Evolutionary conservation across 345 rosid genomes (phyloP).

Genomic region (Chamaenerion angustifolium): DNA sequence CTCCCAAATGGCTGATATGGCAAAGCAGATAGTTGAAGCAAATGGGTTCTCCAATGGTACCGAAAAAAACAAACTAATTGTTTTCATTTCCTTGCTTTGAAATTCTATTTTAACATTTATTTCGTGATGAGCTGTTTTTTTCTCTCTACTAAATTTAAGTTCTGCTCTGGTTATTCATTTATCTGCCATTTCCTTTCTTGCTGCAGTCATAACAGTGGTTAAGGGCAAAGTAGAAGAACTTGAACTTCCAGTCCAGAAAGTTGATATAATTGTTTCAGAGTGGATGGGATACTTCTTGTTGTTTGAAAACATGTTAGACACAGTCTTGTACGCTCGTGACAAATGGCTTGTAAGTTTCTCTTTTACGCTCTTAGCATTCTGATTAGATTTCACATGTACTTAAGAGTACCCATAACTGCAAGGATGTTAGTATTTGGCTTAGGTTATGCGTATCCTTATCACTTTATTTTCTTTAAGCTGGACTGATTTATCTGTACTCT

Average conservation of each 20-base stretch:
- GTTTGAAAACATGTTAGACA: conserved; percentile 89
- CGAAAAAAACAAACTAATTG: neutral
- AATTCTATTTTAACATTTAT: neutral
- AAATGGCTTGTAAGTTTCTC: conserved; percentile 88
- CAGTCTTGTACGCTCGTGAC: conserved; percentile 84
- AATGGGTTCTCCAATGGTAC: conserved; percentile 84
- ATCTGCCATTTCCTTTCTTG: neutral
- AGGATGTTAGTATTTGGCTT: no score
- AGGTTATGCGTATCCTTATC: no score
- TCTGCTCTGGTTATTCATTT: neutral
- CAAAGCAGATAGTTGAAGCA: conserved; percentile 71
- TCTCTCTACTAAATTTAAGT: no score
- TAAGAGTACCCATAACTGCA: no score
- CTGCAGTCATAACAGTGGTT: conserved; percentile 77
- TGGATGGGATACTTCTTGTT: conserved; percentile 98
- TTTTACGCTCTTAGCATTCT: neutral
- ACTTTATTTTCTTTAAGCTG: no score
- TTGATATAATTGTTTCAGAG: conserved; percentile 93
- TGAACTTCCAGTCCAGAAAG: conserved; percentile 78
- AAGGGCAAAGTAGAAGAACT: conserved; percentile 96
- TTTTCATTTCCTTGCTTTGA: neutral
- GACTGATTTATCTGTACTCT: no score
- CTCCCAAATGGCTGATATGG: conserved; percentile 92
- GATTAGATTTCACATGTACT: neutral
- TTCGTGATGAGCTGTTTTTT: no score